Evolutionary conservation across 1,139 yeast genomes (phyloP), one percentile per base, ranked within the genome.

Genomic region (Yamadazyma conglobata): DNA sequence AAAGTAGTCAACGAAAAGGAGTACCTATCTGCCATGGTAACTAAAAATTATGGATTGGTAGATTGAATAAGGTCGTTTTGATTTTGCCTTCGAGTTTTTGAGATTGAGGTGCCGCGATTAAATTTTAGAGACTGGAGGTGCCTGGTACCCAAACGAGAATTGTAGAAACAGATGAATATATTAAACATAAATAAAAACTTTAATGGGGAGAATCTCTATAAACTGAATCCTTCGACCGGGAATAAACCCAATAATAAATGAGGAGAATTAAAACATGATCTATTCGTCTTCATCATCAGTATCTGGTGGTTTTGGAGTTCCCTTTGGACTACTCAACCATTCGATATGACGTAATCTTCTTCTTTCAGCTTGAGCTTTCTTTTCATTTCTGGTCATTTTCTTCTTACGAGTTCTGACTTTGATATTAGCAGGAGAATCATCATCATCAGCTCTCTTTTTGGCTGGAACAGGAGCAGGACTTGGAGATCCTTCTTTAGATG

Each of bases 251-350:
- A n/a, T n/a, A n/a, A n/a, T n/a, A n/a, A n/a, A n/a, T n/a, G n/a
- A n/a, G n/a, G n/a, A n/a, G n/a, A n/a, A n/a, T n/a, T n/a, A n/a
- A n/a, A n/a, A n/a, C n/a, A n/a, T n/a, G 5, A 17, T 6, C 15
- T 22, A 35, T 5, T 30, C 47, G 27, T 78, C 82, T 58, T 89
- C 97, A 45, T 86, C 96, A 53, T 91, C 97, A 28, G 96, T 82
- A 53, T 91, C 95, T 15, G 70, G 79, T 8, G 96, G 95, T 55
- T 83, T 83, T 44, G 97, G 97, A 17, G 97, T 91, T 23, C 98
- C 98, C 77, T 91, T 91, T 43, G 97, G 96, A 47, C 94, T 79
- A 47, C 80, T 82, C 54, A 91, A 74, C 98, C 98, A 91, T 50
- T 86, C 96, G 39, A 91, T 69, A 60, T 91, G 84, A 64, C 97